Evolutionary conservation across 2,329 filamentous ascomycete genomes (phyloP).

Genomic region (Paraphaeosphaeria minitans): DNA sequence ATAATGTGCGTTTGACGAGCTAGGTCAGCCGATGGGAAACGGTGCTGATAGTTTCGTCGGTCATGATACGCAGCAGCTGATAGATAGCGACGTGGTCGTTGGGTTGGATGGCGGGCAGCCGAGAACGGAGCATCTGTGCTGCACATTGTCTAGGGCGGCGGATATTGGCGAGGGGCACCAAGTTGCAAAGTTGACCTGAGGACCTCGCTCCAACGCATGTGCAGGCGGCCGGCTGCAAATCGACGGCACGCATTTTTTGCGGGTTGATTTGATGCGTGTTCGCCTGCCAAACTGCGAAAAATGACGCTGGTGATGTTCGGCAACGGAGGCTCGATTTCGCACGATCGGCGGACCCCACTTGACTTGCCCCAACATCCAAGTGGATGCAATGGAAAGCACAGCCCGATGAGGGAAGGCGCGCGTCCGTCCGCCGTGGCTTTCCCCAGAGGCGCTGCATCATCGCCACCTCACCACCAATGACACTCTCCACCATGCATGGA

Average conservation of each 20-base stretch:
- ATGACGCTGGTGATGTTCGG: slow-evolving; percentile 11
- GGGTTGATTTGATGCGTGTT: slow-evolving; percentile 3
- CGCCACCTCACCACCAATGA: slow-evolving; percentile 3
- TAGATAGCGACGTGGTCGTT: slow-evolving; percentile 20
- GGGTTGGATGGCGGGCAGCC: slow-evolving; percentile 6
- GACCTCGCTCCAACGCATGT: slow-evolving; percentile 13
- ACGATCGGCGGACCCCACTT: slow-evolving; percentile 13
- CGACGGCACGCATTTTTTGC: slow-evolving; percentile 13
- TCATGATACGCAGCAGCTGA: slow-evolving; percentile 17
- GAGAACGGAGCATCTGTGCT: slow-evolving; percentile 5
- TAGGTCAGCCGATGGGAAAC: slow-evolving; percentile 34
- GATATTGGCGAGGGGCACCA: slow-evolving; percentile 3
- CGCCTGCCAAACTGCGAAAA: slow-evolving; percentile 17
- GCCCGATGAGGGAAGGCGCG: slow-evolving; percentile 10
- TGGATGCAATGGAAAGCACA: slow-evolving; percentile 6
- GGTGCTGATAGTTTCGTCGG: slow-evolving; percentile 15
- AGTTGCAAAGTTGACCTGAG: slow-evolving; percentile 1
- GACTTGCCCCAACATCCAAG: not conserved
- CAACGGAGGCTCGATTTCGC: slow-evolving; percentile 4
- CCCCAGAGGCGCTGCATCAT: slow-evolving; percentile 11
- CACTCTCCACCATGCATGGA: slow-evolving; percentile 1
- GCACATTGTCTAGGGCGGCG: not conserved
- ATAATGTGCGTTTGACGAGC: slow-evolving; percentile 25
- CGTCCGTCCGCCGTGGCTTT: not conserved
- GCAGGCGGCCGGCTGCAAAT: not conserved